A percentile compares a stretch with the other conserved stretches of the same genome.
These are phyloP conservation scores for Pseudozyma sp. DNA, from an alignment of 1,284 basidiomycete genomes.

Conservation along the genomic window DNA sequence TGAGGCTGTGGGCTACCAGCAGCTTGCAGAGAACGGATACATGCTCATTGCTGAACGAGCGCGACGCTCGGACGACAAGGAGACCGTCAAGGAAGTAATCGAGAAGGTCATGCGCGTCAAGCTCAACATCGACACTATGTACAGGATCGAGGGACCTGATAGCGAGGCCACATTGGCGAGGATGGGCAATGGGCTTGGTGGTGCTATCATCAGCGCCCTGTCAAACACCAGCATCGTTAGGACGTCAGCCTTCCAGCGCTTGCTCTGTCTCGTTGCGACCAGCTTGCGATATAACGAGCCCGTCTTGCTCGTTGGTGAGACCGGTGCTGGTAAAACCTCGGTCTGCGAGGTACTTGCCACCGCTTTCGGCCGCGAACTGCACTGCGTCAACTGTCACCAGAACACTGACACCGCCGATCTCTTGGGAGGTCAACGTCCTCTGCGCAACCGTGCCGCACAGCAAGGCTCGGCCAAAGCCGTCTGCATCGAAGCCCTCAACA, in stretches of 20 bases:
- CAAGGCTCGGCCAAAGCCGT: conserved; percentile 68
- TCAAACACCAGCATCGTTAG: conserved; percentile 77
- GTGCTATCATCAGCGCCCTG: conserved; percentile 68
- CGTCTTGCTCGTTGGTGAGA: conserved; percentile 96
- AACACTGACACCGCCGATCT: conserved; percentile 99
- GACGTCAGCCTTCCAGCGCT: conserved; percentile 91
- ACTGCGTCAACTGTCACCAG: conserved; percentile 93
- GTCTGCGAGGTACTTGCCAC: conserved; percentile 90
- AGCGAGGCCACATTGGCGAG: conserved; percentile 44
- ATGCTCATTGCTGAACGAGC: conserved; percentile 96
- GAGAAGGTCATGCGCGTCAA: conserved; percentile 89
- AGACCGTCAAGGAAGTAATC: conserved; percentile 89
- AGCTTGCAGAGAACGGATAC: conserved; percentile 95
- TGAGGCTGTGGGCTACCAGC: conserved; percentile 84
- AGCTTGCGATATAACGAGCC: conserved; percentile 92
- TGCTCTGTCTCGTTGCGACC: conserved; percentile 85
- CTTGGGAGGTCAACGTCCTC: conserved; percentile 90
- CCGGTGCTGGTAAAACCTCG: conserved; percentile 96
- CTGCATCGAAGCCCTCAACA: conserved; percentile 56
- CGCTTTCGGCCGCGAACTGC: conserved; percentile 76
- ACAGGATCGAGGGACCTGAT: conserved; percentile 71
- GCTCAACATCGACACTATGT: conserved; percentile 76
- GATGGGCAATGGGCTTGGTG: conserved; percentile 44
- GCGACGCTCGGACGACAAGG: conserved; percentile 84
- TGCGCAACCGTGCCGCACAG: conserved; percentile 80